phyloP scores from a whole-genome alignment of 2,329 filamentous ascomycete genomes.

The Orbilia brochopaga region DNA sequence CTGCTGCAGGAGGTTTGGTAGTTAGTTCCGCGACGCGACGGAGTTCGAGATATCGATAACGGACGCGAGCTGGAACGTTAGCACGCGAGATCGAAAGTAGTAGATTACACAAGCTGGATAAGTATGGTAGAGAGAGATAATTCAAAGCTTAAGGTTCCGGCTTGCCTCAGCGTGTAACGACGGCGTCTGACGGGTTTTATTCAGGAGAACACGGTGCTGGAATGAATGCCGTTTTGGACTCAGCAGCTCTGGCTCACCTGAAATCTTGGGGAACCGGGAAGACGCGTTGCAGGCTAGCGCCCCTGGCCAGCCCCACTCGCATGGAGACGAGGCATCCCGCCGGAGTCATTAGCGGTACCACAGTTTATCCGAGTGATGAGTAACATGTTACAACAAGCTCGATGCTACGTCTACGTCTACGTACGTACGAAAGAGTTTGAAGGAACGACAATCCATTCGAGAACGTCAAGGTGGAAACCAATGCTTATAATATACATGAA shows the following conservation, averaged over 20 bases:
- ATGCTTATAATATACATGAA: constrained; percentile 51
- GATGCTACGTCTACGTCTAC: constrained; percentile 11
- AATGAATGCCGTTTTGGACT: not conserved
- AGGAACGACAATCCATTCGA: constrained; percentile 34
- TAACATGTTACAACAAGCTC: not conserved
- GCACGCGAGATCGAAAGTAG: not conserved
- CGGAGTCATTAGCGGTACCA: constrained; percentile 8
- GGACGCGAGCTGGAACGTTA: constrained; percentile 5
- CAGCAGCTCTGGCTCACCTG: constrained; percentile 19
- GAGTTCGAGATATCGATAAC: constrained; percentile 10
- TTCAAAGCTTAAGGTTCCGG: not conserved
- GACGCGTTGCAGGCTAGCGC: constrained; percentile 30
- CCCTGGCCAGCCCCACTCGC: constrained; percentile 32
- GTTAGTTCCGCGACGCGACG: constrained; percentile 13
- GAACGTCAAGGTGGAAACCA: constrained; percentile 26
- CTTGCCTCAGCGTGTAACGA: too few relatives aligned
- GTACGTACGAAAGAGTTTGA: not conserved
- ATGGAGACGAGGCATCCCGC: constrained; percentile 37
- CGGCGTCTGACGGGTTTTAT: constrained; percentile 2
- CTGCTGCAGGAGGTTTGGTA: constrained; percentile 36
- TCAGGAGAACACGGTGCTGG: not conserved
- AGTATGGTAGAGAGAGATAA: not conserved
- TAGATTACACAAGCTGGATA: not conserved
- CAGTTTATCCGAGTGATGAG: not conserved
- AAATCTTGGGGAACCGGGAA: constrained; percentile 49